Evolutionary conservation across 2,329 filamentous ascomycete genomes (phyloP).

Genomic region (Harringtonia aguacate): DNA sequence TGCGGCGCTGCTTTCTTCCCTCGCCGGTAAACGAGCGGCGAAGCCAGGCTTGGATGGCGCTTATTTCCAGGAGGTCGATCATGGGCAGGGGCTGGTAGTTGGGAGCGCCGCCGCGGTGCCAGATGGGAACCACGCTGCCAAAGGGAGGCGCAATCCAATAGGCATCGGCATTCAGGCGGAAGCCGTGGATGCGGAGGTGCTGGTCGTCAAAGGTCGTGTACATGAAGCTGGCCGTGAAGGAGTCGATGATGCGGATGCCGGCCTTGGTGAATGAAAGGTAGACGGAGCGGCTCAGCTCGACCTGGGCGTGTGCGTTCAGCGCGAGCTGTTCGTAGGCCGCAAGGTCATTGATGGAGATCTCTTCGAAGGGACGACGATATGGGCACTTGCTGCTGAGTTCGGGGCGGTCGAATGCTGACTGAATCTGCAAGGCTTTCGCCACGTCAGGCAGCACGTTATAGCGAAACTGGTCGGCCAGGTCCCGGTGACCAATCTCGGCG

Average conservation of each 20-base stretch:
- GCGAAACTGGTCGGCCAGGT: conserved; percentile 16
- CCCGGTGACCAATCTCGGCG: conserved; percentile 18
- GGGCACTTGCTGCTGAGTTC: not conserved
- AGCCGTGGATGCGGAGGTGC: conserved; percentile 13
- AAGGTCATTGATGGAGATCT: conserved; percentile 14
- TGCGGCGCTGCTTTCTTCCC: too few relatives aligned
- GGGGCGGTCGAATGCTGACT: not conserved
- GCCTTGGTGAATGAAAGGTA: conserved; percentile 15
- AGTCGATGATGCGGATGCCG: conserved; percentile 15
- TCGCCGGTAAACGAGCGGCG: too few relatives aligned
- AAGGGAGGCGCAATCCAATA: conserved; percentile 18
- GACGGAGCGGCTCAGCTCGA: conserved; percentile 18
- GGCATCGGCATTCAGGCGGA: conserved; percentile 15
- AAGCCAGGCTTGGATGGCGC: too few relatives aligned
- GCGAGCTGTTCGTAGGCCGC: conserved; percentile 14
- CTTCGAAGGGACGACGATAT: too few relatives aligned
- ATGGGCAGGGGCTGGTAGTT: conserved; percentile 20
- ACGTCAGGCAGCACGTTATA: conserved; percentile 17
- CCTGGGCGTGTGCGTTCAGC: conserved; percentile 13
- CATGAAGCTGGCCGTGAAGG: conserved; percentile 16
- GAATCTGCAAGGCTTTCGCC: conserved; percentile 8
- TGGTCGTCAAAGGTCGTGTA: conserved; percentile 16
- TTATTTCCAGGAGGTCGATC: conserved; percentile 12
- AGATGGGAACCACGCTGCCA: conserved; percentile 17
- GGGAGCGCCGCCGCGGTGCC: conserved; percentile 17